Evolutionary conservation across 2,329 filamentous ascomycete genomes (phyloP), one percentile per base, ranked within the genome.

Genomic region (Metarhizium anisopliae): DNA sequence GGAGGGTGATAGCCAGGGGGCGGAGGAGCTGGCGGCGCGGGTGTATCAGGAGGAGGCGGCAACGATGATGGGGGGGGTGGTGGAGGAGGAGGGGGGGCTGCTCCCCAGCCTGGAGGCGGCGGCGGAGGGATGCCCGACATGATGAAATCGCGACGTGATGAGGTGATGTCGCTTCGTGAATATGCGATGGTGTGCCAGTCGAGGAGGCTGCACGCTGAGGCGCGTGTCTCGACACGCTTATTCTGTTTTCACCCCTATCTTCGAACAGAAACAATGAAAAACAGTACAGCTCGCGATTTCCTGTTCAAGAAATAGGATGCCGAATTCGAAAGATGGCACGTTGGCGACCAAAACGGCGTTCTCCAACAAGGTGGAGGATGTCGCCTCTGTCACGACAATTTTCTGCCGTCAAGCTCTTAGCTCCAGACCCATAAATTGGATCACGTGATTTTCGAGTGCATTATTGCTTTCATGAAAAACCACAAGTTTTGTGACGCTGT

Each of bases 1-100:
- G 86, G 83, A 47, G 91, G 90, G 60, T 85, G 85, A 71, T 91
- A 95, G 45, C 90, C 90, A 30, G 91, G 91, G 29, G 92, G 91
- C 54, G 91, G 90, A 60, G 92, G 91, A 54, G 88, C 76, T 47
- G 78, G 75, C 35, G 74, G 71, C 45, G 87, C 76, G 43, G 79
- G 77, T 32, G 73, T 73, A 49, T 77, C 72, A 2, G 80, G 79
- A 25, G 81, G 81, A 42, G 81, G 80, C 59, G 81, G 80, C n/a
- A 81, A 72, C 32, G 76, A 77, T 13, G 77, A 78, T 47, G 79
- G 77, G 16, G 79, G 78, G 47, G 79, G 78, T 32, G 78, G 78
- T 20, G 79, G 78, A 32, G 79, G 77, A 63, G 84, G 83, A 55
- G 84, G 79, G 51, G 74, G 68, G 50, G 75, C 75, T 50, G 52